Conservation (phyloP, 192 early-diverging fungal species). For the Coemansia sp. region DNA sequence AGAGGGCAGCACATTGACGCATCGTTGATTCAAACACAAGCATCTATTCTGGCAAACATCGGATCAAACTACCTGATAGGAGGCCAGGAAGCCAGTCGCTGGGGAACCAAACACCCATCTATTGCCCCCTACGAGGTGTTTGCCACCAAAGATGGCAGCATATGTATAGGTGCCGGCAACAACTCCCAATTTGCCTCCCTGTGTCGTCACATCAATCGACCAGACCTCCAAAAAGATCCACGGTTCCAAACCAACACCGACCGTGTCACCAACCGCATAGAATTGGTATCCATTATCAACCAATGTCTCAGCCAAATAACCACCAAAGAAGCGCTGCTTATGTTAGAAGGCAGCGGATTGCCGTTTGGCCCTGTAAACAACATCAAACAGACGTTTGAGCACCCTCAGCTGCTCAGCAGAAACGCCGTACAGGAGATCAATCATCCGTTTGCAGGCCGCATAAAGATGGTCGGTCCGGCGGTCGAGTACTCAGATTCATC, state of each 20-base stretch:
- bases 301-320: constrained; percentile 49
- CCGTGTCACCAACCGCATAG: constrained; percentile 71
- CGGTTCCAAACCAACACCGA: constrained; percentile 68
- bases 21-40: constrained; percentile 85
- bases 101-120: constrained; percentile 86
- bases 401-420: constrained; percentile 68
- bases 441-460: constrained; percentile 76
- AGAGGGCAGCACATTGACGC: constrained; percentile 86
- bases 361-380: constrained; percentile 86
- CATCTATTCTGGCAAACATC: constrained; percentile 87
- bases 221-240: constrained; percentile 52
- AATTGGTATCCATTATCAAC: constrained; percentile 63
- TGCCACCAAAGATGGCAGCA: constrained; percentile 69
- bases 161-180: constrained; percentile 92
- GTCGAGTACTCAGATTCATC: constrained; percentile 74
- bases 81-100: constrained; percentile 72
- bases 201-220: constrained; percentile 56
- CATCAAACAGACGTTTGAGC: constrained; percentile 72
- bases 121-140: constrained; percentile 94
- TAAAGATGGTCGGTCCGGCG: constrained; percentile 72
- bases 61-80: constrained; percentile 84
- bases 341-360: constrained; percentile 69
- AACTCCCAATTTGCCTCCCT: constrained; percentile 79
- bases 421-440: constrained; percentile 77
- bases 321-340: constrained; percentile 63